Percentiles rank a stretch among this genome's conserved stretches.
Conservation (phyloP, 106 monocot species). For the Triglochin maritima region DNA sequence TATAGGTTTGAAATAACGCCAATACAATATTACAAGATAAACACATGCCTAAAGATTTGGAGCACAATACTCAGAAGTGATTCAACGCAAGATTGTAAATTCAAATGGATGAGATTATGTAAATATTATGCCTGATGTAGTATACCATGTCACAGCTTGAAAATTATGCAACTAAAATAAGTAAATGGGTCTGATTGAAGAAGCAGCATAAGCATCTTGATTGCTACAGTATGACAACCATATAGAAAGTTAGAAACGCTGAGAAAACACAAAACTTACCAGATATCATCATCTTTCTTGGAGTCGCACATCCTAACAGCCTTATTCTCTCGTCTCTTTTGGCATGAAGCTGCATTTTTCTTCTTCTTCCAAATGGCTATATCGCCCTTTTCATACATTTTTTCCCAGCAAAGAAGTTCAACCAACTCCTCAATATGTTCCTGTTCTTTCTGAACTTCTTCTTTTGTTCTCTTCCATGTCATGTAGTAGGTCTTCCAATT, state of each 20-base stretch:
- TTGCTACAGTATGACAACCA: not conserved
- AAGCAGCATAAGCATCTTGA: too few species aligned
- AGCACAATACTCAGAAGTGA: too few species aligned
- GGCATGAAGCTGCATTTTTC: constrained; percentile 6
- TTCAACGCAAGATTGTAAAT: too few species aligned
- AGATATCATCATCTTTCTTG: constrained; percentile 6
- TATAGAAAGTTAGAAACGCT: not conserved
- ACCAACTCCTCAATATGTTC: constrained; percentile 17
- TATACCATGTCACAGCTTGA: too few species aligned
- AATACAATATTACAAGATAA: too few species aligned
- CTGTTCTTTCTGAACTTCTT: constrained; percentile 23
- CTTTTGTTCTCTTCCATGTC: constrained; percentile 12
- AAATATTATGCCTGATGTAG: too few species aligned
- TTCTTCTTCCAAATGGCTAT: constrained; percentile 29
- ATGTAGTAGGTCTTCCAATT: constrained; percentile 22
- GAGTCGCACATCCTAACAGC: constrained; percentile 11
- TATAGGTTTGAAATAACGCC: too few species aligned
- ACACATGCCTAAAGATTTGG: too few species aligned
- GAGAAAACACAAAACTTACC: constrained; percentile 7
- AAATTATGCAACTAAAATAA: too few species aligned
- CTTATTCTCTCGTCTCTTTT: not conserved
- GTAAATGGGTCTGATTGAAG: too few species aligned
- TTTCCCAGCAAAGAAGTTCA: constrained; percentile 30
- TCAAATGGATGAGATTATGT: too few species aligned
- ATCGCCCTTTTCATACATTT: constrained; percentile 20